Conservation (phyloP, 2,329 filamentous ascomycete species). For the Cercospora canescens region DNA sequence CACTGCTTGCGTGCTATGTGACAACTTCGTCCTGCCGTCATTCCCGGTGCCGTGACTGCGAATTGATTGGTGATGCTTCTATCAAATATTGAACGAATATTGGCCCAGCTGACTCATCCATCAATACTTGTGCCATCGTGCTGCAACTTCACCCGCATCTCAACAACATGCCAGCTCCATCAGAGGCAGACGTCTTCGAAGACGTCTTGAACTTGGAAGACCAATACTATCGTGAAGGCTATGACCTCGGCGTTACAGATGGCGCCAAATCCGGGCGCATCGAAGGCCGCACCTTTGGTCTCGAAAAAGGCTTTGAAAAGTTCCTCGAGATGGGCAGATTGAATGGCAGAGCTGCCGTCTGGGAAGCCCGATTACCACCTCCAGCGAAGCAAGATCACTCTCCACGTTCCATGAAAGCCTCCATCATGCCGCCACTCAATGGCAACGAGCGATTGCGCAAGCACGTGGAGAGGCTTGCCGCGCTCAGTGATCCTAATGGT, state of each 20-base stretch:
- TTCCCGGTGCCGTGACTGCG: background rate
- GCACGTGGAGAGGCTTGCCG: conserved; percentile 73
- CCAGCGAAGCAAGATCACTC: background rate
- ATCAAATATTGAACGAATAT: background rate
- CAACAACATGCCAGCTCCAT: conserved; percentile 7
- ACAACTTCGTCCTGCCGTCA: background rate
- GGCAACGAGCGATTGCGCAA: conserved; percentile 68
- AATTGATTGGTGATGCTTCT: too few relatives aligned
- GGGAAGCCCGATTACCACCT: conserved; percentile 68
- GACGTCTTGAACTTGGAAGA: conserved; percentile 61
- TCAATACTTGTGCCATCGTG: background rate
- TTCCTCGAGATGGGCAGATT: conserved; percentile 78
- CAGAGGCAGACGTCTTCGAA: conserved; percentile 47
- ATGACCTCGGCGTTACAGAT: conserved; percentile 71
- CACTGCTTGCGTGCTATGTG: background rate
- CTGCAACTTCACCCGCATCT: background rate
- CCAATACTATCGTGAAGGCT: conserved; percentile 80
- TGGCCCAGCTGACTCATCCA: background rate
- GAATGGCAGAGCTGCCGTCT: conserved; percentile 77
- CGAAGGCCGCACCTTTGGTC: conserved; percentile 86
- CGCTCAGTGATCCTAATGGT: conserved; percentile 75
- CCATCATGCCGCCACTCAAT: conserved; percentile 11
- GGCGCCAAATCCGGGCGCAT: conserved; percentile 75
- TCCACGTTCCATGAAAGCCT: background rate
- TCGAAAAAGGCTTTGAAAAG: conserved; percentile 93